These are phyloP conservation scores for Mucuna pruriens DNA, from an alignment of 306 rosid species.

Conservation along the genomic window DNA sequence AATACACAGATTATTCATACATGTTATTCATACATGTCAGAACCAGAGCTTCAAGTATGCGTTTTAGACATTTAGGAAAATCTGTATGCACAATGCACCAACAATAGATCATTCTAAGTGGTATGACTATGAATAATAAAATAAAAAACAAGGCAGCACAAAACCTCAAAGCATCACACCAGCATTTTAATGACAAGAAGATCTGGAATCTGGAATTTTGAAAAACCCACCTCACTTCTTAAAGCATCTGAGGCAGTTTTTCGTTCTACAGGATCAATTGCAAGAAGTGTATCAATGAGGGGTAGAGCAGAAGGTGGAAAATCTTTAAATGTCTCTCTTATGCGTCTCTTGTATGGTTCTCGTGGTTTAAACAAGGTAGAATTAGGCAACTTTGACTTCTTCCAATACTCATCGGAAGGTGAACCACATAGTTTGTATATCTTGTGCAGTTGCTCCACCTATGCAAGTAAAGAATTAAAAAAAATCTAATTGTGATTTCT, in stretches of 20 bases:
- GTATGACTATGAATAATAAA: constrained; percentile 15
- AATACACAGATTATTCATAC: background rate
- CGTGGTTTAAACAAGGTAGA: constrained; percentile 88
- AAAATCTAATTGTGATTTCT: constrained; percentile 21
- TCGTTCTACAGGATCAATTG: constrained; percentile 89
- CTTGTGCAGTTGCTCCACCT: constrained; percentile 98
- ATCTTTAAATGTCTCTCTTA: constrained; percentile 76
- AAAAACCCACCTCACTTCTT: constrained; percentile 67
- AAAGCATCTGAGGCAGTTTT: constrained; percentile 83
- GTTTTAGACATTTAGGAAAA: constrained; percentile 21
- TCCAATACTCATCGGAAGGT: constrained; percentile 93
- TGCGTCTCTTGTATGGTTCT: constrained; percentile 80
- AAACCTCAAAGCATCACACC: background rate
- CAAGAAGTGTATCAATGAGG: constrained; percentile 85
- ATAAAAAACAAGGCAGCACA: constrained; percentile 11
- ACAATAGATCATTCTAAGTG: background rate
- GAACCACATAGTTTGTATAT: constrained; percentile 97
- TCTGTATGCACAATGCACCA: background rate
- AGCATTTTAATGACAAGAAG: constrained; percentile 26
- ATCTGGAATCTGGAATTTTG: constrained; percentile 25
- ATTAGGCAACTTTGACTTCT: constrained; percentile 83
- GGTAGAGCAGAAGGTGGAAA: constrained; percentile 81
- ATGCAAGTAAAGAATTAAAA: constrained; percentile 28
- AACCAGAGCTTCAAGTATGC: background rate
- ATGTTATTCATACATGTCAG: constrained; percentile 5